Evolutionary conservation across 306 rosid species (phyloP).

Genomic region (Potentilla sterilis): DNA sequence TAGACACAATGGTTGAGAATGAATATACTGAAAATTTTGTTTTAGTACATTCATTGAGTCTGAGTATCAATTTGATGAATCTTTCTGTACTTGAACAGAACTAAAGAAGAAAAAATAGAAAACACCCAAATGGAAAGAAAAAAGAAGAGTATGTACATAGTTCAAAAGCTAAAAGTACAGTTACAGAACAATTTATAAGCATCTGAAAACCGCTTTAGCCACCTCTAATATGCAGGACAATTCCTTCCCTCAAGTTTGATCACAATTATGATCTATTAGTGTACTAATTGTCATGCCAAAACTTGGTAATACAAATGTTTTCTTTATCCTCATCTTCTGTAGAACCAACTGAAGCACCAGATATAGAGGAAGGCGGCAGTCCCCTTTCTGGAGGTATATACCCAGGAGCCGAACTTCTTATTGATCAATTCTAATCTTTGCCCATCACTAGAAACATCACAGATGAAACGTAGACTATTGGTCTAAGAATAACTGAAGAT

Average conservation of each 20-base stretch:
- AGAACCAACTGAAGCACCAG: conserved; percentile 21
- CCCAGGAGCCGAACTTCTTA: conserved; percentile 26
- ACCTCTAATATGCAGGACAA: conserved; percentile 20
- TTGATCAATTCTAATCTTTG: background rate
- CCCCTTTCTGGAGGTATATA: conserved; percentile 34
- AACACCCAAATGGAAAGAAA: background rate
- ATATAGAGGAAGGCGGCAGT: conserved; percentile 17
- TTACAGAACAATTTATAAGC: conserved; percentile 5
- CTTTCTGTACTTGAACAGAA: too few relatives aligned
- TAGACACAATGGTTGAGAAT: too few relatives aligned
- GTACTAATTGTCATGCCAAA: conserved; percentile 31
- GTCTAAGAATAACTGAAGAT: too few relatives aligned
- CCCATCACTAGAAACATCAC: background rate
- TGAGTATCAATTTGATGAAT: too few relatives aligned
- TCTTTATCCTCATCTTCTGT: conserved; percentile 26
- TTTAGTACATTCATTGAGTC: too few relatives aligned
- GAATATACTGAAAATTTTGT: too few relatives aligned
- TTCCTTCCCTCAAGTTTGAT: conserved; percentile 15
- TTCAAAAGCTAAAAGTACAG: conserved; percentile 18
- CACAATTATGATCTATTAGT: conserved; percentile 20
- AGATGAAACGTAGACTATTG: conserved; percentile 15
- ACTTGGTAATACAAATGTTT: background rate
- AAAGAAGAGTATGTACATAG: background rate
- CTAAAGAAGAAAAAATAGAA: background rate
- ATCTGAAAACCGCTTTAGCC: background rate